phyloP scores from a whole-genome alignment of 495 filamentous ascomycete species.

The Cenococcum geophilum region DNA sequence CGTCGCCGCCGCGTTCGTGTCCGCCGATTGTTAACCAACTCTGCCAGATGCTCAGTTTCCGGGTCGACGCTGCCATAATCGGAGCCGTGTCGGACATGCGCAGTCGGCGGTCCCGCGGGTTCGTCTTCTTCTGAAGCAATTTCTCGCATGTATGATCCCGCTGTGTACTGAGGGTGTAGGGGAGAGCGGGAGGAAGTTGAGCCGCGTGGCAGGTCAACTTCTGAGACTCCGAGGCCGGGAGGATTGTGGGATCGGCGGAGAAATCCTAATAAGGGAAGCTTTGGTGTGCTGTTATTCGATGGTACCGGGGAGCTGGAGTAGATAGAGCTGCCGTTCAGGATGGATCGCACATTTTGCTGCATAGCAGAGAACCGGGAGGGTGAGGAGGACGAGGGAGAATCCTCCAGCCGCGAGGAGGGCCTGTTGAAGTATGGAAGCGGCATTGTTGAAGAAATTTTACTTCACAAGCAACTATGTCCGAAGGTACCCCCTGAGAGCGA shows the following conservation, averaged over 20 bases:
- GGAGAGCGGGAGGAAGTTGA: slow-evolving; percentile 26
- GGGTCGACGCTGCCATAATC: slow-evolving; percentile 20
- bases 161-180: slow-evolving; percentile 26
- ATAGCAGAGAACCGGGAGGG: slow-evolving; percentile 20
- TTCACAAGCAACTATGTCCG: neutral
- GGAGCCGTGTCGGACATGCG: slow-evolving; percentile 1
- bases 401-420: slow-evolving; percentile 8
- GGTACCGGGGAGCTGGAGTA: slow-evolving; percentile 24
- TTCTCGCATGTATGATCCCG: slow-evolving; percentile 23
- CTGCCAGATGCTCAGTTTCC: slow-evolving; percentile 22
- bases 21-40: slow-evolving; percentile 1
- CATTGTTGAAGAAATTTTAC: neutral
- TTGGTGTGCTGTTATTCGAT: slow-evolving; percentile 26
- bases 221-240: slow-evolving; percentile 11
- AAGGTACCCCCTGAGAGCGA: neutral
- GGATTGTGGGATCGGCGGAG: slow-evolving; percentile 22
- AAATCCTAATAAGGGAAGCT: slow-evolving; percentile 26
- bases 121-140: slow-evolving; percentile 17
- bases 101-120: slow-evolving; percentile 4
- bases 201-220: slow-evolving; percentile 16
- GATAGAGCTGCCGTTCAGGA: slow-evolving; percentile 30
- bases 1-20: neutral
- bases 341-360: slow-evolving; percentile 26
- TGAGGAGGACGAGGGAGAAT: slow-evolving; percentile 15
- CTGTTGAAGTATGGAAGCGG: slow-evolving; percentile 1